Conservation (phyloP, 75 land plant species). For the Pinus taeda region DNA sequence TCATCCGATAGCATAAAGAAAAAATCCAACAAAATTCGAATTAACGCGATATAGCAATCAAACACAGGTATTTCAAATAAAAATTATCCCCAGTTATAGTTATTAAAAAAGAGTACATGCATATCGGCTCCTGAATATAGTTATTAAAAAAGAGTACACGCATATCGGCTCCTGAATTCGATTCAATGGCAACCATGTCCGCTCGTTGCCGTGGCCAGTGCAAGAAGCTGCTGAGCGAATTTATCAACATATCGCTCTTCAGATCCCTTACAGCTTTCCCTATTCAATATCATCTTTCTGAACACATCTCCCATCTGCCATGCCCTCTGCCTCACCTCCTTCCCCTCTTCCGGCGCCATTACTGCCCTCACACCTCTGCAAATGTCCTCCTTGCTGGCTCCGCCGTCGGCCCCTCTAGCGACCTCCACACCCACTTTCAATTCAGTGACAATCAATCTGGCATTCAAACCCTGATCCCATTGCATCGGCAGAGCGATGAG, state of each 20-base stretch:
- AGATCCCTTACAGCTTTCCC: not conserved
- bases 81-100: no score
- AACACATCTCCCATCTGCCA: not conserved
- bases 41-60: no score
- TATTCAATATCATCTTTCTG: not conserved
- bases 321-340: not conserved
- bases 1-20: no score
- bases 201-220: not conserved
- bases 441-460: conserved; percentile 9
- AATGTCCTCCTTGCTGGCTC: conserved; percentile 10
- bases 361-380: conserved; percentile 6
- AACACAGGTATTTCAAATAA: no score
- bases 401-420: conserved; percentile 1
- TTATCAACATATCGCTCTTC: not conserved
- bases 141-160: no score
- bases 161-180: no score
- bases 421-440: conserved; percentile 15
- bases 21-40: no score
- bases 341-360: not conserved
- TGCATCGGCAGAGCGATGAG: conserved; percentile 17
- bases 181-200: not conserved
- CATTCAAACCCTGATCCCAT: conserved; percentile 15
- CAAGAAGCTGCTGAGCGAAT: not conserved
- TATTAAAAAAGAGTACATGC: no score
- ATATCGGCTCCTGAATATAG: no score